A percentile compares a stretch with the other conserved stretches of the same genome.
These are phyloP conservation scores for Tremellales sp. DNA, from an alignment of 1,284 basidiomycete genomes.

Conservation along the genomic window DNA sequence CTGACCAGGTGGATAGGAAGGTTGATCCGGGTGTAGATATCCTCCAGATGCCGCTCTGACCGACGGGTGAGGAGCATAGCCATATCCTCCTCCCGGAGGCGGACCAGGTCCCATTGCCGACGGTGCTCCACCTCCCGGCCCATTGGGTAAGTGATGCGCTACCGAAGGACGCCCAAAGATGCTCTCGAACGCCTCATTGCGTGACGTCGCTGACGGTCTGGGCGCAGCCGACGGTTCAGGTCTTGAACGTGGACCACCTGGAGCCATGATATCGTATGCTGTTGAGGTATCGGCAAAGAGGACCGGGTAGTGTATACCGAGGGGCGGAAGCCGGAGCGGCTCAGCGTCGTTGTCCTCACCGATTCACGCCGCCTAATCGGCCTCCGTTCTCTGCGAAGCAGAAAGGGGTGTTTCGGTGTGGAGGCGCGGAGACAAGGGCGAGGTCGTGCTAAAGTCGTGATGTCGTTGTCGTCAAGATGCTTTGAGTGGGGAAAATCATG, in stretches of 20 bases:
- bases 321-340: not conserved
- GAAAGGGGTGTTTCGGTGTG: too few relatives aligned
- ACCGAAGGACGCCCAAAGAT: conserved; percentile 48
- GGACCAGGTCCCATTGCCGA: conserved; percentile 8
- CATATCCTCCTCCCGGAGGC: conserved; percentile 10
- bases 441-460: too few relatives aligned
- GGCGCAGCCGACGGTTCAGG: conserved; percentile 4
- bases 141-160: conserved; percentile 36
- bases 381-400: too few relatives aligned
- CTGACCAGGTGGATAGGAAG: conserved; percentile 24
- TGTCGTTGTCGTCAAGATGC: too few relatives aligned
- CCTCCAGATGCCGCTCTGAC: conserved; percentile 1
- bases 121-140: not conserved
- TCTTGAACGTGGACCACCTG: conserved; percentile 28
- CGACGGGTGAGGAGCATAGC: conserved; percentile 6
- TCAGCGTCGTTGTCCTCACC: too few relatives aligned
- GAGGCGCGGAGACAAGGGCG: too few relatives aligned
- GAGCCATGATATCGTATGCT: conserved; percentile 19
- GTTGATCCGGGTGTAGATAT: conserved; percentile 28
- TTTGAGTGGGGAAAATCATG: too few relatives aligned
- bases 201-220: not conserved
- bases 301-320: not conserved
- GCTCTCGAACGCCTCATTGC: conserved; percentile 47
- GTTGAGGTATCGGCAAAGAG: not conserved
- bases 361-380: too few relatives aligned